Conservation (phyloP, 2,329 filamentous ascomycete species). For the Botryotinia calthae region DNA sequence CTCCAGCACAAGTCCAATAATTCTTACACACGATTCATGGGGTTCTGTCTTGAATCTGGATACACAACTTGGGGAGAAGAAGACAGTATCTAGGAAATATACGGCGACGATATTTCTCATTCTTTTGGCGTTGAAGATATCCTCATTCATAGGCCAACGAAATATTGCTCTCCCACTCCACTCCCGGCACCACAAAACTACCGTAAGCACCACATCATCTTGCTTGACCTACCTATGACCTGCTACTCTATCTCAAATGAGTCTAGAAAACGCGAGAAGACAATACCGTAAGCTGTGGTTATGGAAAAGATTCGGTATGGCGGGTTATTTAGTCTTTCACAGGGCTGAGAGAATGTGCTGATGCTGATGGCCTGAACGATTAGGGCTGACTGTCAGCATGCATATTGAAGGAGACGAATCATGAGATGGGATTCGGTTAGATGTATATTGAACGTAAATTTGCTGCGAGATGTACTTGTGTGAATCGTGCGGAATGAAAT, state of each 20-base stretch:
- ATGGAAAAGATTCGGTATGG: not conserved
- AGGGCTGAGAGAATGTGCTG: constrained; percentile 17
- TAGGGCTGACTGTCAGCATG: constrained; percentile 26
- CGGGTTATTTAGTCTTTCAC: not conserved
- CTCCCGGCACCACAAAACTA: not conserved
- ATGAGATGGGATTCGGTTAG: not conserved
- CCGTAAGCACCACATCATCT: constrained; percentile 6
- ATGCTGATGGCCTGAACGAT: constrained; percentile 5
- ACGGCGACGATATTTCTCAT: not conserved
- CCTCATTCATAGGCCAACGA: not conserved
- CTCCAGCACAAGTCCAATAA: not conserved
- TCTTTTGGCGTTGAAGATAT: not conserved
- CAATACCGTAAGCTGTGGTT: not conserved
- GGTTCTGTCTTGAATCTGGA: not conserved
- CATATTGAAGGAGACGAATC: constrained; percentile 5
- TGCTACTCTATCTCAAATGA: not conserved
- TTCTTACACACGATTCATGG: not conserved
- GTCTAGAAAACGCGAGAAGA: not conserved
- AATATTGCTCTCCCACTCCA: not conserved
- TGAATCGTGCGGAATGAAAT: not conserved
- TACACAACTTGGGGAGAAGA: not conserved
- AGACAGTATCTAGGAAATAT: not conserved
- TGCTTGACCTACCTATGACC: not conserved
- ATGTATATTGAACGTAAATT: not conserved
- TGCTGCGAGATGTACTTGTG: not conserved